A percentile compares a stretch with the other conserved stretches of the same genome.
Conservation (phyloP, 148 eudicot genomes). For the Pouteria glomerata region DNA sequence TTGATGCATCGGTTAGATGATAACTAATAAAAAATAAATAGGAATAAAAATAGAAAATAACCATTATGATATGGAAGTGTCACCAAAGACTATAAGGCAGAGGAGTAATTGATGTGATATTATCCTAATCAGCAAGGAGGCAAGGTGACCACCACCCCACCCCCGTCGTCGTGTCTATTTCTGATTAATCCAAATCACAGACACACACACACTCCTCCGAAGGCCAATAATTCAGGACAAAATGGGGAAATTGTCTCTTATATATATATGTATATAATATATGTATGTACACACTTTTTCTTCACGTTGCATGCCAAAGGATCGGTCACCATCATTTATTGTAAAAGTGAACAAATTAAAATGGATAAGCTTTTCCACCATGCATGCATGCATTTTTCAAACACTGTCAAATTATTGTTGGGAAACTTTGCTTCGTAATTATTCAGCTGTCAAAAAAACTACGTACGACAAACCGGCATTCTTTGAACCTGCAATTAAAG, state of each 20-base stretch:
- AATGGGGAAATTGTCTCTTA: no score
- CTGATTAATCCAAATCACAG: background rate
- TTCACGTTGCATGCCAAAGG: background rate
- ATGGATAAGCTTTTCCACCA: background rate
- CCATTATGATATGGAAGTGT: background rate
- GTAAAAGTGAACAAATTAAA: background rate
- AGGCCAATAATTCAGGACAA: background rate
- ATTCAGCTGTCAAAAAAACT: background rate
- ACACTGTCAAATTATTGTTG: background rate
- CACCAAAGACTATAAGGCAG: background rate
- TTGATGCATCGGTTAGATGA: no score
- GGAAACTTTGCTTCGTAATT: background rate
- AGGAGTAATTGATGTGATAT: background rate
- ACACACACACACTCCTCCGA: background rate
- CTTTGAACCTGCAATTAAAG: background rate
- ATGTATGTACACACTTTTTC: no score
- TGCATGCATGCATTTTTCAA: no score
- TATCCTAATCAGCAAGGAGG: background rate
- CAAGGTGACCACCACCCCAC: background rate
- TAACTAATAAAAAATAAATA: no score
- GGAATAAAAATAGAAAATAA: no score
- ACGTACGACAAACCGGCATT: background rate
- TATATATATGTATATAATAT: no score
- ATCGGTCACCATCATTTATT: background rate
- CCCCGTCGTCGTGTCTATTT: background rate